phyloP scores from a whole-genome alignment of 2,329 filamentous ascomycete genomes.

The Trichophyton equinum region DNA sequence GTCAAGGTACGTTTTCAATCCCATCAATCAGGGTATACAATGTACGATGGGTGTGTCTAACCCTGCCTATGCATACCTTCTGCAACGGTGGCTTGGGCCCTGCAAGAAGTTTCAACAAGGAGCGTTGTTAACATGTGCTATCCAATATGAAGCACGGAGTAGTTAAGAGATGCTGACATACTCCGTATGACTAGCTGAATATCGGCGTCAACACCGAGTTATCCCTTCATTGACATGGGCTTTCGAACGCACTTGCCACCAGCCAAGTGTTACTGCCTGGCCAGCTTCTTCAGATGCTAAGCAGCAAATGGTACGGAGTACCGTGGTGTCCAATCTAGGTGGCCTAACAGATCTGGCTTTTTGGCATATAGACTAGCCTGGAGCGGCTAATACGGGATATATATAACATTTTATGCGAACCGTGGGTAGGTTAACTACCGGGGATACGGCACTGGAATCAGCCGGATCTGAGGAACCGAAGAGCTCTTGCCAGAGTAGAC shows the following conservation, averaged over 20 bases:
- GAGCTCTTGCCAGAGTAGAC: background rate
- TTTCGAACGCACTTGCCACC: too few species aligned
- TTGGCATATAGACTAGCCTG: background rate
- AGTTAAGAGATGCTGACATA: too few species aligned
- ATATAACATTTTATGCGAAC: background rate
- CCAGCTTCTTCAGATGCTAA: too few species aligned
- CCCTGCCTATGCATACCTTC: background rate
- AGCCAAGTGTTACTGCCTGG: too few species aligned
- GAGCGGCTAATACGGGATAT: background rate
- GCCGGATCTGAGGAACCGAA: background rate
- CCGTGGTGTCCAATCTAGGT: background rate
- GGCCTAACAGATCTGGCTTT: background rate
- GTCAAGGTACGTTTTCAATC: background rate
- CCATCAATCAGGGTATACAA: background rate
- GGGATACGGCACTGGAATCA: background rate
- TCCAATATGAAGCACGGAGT: too few species aligned
- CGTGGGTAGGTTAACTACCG: background rate
- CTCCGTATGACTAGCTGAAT: too few species aligned
- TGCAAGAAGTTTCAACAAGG: background rate
- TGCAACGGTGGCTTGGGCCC: background rate
- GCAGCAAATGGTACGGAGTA: too few species aligned
- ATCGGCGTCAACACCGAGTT: too few species aligned
- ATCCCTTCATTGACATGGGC: too few species aligned
- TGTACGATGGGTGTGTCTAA: background rate
- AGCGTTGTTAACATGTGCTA: too few species aligned